Conservation (phyloP, 176 grass and related monocot genomes). For the Triticum timopheevii region DNA sequence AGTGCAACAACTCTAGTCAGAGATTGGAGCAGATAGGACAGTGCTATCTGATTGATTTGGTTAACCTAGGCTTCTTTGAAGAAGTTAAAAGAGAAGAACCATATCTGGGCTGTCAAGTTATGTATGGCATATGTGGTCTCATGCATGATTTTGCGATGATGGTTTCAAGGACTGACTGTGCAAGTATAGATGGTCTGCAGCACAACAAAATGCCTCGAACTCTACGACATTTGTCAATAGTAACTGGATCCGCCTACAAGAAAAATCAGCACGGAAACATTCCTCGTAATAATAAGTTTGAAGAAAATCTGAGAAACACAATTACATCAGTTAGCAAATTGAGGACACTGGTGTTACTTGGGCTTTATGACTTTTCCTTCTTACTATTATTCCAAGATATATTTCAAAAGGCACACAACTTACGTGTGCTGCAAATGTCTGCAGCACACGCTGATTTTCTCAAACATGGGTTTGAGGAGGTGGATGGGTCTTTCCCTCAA, state of each 20-base stretch:
- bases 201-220: background rate
- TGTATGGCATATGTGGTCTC: slow-evolving; percentile 9
- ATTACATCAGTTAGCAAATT: no score
- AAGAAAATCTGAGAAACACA: no score
- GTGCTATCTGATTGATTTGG: slow-evolving; percentile 12
- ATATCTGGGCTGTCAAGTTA: background rate
- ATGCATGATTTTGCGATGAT: slow-evolving; percentile 42
- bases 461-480: no score
- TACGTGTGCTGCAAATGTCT: slow-evolving; percentile 26
- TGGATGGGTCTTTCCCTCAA: no score
- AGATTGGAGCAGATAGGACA: slow-evolving; percentile 9
- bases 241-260: background rate
- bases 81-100: background rate
- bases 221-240: slow-evolving; percentile 33
- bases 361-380: background rate
- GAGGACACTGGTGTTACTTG: no score
- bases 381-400: background rate
- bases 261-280: no score
- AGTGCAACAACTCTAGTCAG: background rate
- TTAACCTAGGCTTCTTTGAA: slow-evolving; percentile 24
- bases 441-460: background rate
- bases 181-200: background rate
- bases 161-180: slow-evolving; percentile 13
- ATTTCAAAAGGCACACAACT: background rate
- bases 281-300: no score